These are phyloP conservation scores for Dillenia turbinata DNA, from an alignment of 164 flowering plant genomes.

Conservation along the genomic window DNA sequence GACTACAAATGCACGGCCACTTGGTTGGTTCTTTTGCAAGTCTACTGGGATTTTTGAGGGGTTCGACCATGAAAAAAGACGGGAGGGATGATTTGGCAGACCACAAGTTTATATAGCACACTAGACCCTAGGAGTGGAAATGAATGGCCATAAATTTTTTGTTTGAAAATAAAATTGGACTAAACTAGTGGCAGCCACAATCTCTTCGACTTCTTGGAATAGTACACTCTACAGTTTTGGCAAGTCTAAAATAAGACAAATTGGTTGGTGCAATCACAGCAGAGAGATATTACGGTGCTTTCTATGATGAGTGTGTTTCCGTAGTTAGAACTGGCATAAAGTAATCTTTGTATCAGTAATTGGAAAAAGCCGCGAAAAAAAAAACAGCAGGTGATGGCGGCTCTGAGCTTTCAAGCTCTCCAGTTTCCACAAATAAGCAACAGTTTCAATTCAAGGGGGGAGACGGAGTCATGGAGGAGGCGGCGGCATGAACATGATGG, in stretches of 20 bases:
- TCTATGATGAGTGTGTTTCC: no score
- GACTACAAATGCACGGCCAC: no score
- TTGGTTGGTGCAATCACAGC: no score
- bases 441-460: not conserved
- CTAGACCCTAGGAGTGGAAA: not conserved
- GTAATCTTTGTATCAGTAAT: not conserved
- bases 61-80: not conserved
- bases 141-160: slow-evolving; percentile 15
- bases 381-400: slow-evolving; percentile 36
- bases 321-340: no score
- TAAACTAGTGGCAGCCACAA: no score
- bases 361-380: not conserved
- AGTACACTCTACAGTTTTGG: not conserved
- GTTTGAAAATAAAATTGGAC: not conserved
- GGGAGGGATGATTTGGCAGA: not conserved
- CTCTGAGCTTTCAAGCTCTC: slow-evolving; percentile 37
- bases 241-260: no score
- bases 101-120: not conserved
- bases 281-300: not conserved
- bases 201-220: not conserved
- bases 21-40: no score
- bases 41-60: not conserved
- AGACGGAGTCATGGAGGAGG: slow-evolving; percentile 1
- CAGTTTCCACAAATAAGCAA: slow-evolving; percentile 5
- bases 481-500: not conserved